Evolutionary conservation across 306 rosid species (phyloP).

Genomic region (Spatholobus suberectus): DNA sequence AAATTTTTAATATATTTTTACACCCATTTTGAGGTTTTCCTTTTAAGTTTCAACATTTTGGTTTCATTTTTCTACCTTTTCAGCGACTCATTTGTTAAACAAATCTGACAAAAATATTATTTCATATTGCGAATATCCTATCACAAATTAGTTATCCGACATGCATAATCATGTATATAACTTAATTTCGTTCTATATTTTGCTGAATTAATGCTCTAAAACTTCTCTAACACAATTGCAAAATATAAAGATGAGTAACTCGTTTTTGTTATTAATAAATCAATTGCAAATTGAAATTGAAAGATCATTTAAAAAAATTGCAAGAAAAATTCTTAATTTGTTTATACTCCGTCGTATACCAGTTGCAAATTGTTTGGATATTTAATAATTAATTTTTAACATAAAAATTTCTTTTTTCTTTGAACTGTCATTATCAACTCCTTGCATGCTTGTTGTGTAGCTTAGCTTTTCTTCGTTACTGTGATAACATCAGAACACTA

Average conservation of each 20-base stretch:
- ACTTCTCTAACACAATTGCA: neutral
- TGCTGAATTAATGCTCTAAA: too few species aligned
- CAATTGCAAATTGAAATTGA: neutral
- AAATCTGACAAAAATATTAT: too few species aligned
- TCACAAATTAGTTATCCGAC: too few species aligned
- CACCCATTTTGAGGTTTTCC: too few species aligned
- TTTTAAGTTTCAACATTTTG: too few species aligned
- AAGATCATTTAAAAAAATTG: neutral
- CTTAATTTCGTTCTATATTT: too few species aligned
- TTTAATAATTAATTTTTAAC: neutral
- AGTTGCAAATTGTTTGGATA: neutral
- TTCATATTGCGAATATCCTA: too few species aligned
- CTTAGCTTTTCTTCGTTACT: constrained; percentile 7
- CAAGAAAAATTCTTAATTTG: neutral
- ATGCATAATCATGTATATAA: too few species aligned
- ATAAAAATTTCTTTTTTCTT: neutral
- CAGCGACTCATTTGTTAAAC: too few species aligned
- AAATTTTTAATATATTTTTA: too few species aligned
- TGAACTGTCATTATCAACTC: constrained; percentile 22
- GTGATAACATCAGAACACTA: neutral
- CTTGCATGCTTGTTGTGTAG: constrained; percentile 7
- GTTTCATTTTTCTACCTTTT: too few species aligned
- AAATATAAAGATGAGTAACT: neutral
- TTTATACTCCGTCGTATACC: too few species aligned
- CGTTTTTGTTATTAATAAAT: neutral